These are phyloP conservation scores for Mycena floridula DNA, from an alignment of 768 basidiomycete genomes.

Conservation along the genomic window DNA sequence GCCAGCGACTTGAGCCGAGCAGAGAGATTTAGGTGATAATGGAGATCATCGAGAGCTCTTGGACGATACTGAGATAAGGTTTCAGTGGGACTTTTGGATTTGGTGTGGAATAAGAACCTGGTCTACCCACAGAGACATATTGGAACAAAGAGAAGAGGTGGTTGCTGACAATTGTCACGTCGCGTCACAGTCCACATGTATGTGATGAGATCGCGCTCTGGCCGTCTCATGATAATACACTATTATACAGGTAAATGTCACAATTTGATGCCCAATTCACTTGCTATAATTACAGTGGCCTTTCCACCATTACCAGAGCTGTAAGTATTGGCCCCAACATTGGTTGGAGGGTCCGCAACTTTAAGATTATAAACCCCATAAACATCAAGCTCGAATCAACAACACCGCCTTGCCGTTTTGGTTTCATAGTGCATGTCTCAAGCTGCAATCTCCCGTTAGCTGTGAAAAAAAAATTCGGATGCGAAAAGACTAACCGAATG, in stretches of 20 bases:
- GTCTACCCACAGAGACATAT: conserved; percentile 71
- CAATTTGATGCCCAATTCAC: too few species aligned
- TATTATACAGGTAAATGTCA: too few species aligned
- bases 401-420: conserved; percentile 49
- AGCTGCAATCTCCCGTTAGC: too few species aligned
- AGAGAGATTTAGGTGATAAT: conserved; percentile 83
- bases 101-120: conserved; percentile 27
- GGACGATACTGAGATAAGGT: conserved; percentile 68
- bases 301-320: conserved; percentile 53
- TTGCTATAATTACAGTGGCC: conserved; percentile 51
- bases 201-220: too few species aligned
- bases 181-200: too few species aligned
- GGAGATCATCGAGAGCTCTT: conserved; percentile 72
- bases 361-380: conserved; percentile 55
- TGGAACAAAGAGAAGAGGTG: too few species aligned
- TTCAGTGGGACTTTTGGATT: neutral
- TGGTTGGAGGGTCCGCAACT: too few species aligned
- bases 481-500: conserved; percentile 45
- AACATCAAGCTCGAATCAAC: conserved; percentile 57
- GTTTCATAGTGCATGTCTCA: conserved; percentile 67
- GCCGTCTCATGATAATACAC: too few species aligned
- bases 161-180: too few species aligned
- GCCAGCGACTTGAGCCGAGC: conserved; percentile 76
- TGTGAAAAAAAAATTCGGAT: neutral
- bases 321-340: conserved; percentile 37